Percentiles rank a stretch among this genome's conserved stretches.
Conservation (phyloP, 495 filamentous ascomycete species). For the Hypoxylon trugodes region DNA sequence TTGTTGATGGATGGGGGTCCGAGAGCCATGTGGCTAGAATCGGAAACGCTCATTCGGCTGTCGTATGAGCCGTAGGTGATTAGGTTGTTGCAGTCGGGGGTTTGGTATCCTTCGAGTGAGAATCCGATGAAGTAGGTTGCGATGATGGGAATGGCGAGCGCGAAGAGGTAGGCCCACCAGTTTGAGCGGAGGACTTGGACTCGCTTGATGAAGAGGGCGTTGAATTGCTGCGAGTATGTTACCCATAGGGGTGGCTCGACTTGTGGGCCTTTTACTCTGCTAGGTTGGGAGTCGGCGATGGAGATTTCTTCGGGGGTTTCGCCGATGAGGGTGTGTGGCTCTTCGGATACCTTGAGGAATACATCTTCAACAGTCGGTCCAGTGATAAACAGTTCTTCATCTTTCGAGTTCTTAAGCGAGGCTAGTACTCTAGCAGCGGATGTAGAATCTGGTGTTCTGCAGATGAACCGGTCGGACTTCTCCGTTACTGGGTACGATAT, state of each 20-base stretch:
- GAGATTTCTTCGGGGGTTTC: conserved; percentile 35
- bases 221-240: conserved; percentile 64
- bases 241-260: conserved; percentile 24
- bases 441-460: conserved; percentile 63
- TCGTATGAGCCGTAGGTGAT: conserved; percentile 17
- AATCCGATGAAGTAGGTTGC: conserved; percentile 37
- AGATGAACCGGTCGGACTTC: conserved; percentile 65
- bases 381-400: conserved; percentile 69
- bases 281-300: conserved; percentile 19
- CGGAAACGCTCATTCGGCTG: neutral
- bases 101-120: conserved; percentile 57
- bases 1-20: conserved; percentile 26
- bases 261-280: conserved; percentile 23
- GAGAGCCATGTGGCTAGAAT: neutral
- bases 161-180: conserved; percentile 68
- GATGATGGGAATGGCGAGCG: conserved; percentile 69
- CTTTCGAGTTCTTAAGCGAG: conserved; percentile 59
- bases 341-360: conserved; percentile 74
- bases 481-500: conserved; percentile 57
- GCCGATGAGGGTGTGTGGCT: conserved; percentile 50
- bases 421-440: conserved; percentile 63
- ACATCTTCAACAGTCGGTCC: conserved; percentile 80
- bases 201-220: conserved; percentile 72
- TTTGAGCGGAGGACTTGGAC: conserved; percentile 70
- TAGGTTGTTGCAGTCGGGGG: conserved; percentile 29